Evolutionary conservation across 441 rosid genomes (phyloP).

Genomic region (Pelargonium exstipulatum): DNA sequence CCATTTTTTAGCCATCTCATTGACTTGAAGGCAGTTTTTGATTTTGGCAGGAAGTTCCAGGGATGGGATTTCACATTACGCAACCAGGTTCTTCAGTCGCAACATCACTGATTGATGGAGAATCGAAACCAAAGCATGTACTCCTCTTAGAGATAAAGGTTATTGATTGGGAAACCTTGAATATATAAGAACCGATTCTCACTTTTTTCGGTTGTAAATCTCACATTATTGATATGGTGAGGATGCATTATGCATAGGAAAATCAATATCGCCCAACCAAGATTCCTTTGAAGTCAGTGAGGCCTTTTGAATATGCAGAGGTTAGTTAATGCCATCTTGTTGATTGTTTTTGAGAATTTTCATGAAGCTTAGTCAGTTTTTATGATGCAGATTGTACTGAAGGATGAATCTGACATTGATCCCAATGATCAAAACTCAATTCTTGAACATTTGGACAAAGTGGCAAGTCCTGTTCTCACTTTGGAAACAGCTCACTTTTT

Average conservation of each 20-base stretch:
- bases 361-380: slow-evolving; percentile 25
- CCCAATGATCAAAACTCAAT: slow-evolving; percentile 92
- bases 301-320: slow-evolving; percentile 95
- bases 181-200: slow-evolving; percentile 6
- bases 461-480: slow-evolving; percentile 42
- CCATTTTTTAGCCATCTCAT: slow-evolving; percentile 3
- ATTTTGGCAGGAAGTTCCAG: slow-evolving; percentile 81
- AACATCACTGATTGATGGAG: slow-evolving; percentile 95
- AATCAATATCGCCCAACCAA: slow-evolving; percentile 97
- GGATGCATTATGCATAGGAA: slow-evolving; percentile 43
- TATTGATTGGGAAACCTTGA: slow-evolving; percentile 19
- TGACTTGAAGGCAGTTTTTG: slow-evolving; percentile 31
- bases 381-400: slow-evolving; percentile 62
- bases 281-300: slow-evolving; percentile 89
- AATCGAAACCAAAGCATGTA: slow-evolving; percentile 94
- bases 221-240: slow-evolving; percentile 11
- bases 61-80: slow-evolving; percentile 97
- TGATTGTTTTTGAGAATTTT: slow-evolving; percentile 15
- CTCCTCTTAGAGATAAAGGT: slow-evolving; percentile 98
- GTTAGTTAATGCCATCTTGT: slow-evolving; percentile 29
- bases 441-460: slow-evolving; percentile 87
- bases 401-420: slow-evolving; percentile 82
- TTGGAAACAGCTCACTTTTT: not conserved
- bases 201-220: slow-evolving; percentile 14
- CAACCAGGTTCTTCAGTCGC: slow-evolving; percentile 98